Conservation (phyloP, 2,329 filamentous ascomycete genomes). For the Colletotrichum brevisporum region DNA sequence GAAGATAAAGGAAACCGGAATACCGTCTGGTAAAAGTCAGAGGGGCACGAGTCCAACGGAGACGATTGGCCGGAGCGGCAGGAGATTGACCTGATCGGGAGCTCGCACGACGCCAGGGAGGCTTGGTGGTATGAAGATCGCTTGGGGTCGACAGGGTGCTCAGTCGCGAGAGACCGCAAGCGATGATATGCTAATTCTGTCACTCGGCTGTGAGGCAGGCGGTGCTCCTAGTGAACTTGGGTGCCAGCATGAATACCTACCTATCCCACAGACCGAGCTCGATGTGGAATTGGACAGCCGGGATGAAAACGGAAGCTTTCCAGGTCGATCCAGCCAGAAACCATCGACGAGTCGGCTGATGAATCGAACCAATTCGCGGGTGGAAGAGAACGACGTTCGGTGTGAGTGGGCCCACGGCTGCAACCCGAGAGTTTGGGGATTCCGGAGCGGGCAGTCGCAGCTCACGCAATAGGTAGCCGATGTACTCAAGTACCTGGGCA, state of each 20-base stretch:
- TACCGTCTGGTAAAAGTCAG: not conserved
- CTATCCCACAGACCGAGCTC: not conserved
- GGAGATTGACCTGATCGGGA: conserved; percentile 31
- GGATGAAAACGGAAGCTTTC: conserved; percentile 25
- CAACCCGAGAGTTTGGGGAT: conserved; percentile 33
- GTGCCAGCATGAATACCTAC: conserved; percentile 3
- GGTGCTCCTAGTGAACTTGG: not conserved
- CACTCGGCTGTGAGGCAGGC: conserved; percentile 22
- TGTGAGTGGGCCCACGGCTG: conserved; percentile 33
- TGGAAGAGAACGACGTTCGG: conserved; percentile 17
- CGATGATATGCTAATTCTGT: conserved; percentile 20
- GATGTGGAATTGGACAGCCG: conserved; percentile 17
- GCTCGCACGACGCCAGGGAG: conserved; percentile 22
- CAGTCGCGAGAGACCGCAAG: conserved; percentile 17
- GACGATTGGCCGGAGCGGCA: conserved; percentile 23
- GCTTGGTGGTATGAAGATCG: conserved; percentile 25
- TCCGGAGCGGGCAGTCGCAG: conserved; percentile 16
- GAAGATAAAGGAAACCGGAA: conserved; percentile 20
- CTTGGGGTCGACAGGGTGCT: conserved; percentile 11
- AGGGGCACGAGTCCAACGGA: conserved; percentile 22
- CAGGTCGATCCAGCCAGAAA: conserved; percentile 15
- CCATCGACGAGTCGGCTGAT: conserved; percentile 29
- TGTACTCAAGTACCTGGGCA: not conserved
- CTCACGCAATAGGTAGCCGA: not conserved
- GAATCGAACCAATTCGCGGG: conserved; percentile 25